Conservation (phyloP, 192 early-diverging fungal genomes). For the Obelidium mucronatum region DNA sequence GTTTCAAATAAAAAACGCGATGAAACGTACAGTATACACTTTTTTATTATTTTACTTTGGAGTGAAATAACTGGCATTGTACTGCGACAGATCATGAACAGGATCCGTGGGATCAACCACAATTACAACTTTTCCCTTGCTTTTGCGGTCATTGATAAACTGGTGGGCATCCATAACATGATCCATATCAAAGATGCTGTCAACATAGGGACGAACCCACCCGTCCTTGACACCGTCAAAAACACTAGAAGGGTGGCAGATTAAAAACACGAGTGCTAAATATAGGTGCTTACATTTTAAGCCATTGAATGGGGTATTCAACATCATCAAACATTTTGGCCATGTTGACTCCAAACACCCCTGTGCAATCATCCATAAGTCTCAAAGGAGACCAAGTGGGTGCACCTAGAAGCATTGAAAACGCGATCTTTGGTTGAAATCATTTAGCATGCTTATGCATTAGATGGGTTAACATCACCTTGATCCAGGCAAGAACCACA, state of each 20-base stretch:
- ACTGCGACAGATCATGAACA: conserved; percentile 22
- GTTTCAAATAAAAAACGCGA: no score
- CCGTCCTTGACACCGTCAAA: conserved; percentile 34
- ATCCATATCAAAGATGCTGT: conserved; percentile 41
- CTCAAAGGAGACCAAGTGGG: conserved; percentile 40
- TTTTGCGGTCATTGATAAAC: conserved; percentile 36
- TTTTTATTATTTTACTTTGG: no score
- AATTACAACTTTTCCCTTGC: conserved; percentile 43
- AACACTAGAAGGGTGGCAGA: conserved; percentile 16
- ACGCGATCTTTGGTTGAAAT: no score
- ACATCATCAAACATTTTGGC: conserved; percentile 43
- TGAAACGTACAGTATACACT: conserved; percentile 4
- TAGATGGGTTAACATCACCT: no score
- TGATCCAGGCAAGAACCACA: conserved; percentile 10
- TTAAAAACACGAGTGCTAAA: background rate
- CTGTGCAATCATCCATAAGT: conserved; percentile 43
- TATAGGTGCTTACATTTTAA: conserved; percentile 25
- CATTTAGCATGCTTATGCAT: no score
- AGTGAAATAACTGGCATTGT: no score
- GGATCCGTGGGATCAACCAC: conserved; percentile 22
- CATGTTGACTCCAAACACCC: conserved; percentile 45
- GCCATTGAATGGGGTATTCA: conserved; percentile 26
- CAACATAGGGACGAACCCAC: conserved; percentile 44
- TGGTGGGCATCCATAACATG: conserved; percentile 32
- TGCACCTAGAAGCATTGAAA: conserved; percentile 26